These are phyloP conservation scores for Candida dajiaensis DNA, from an alignment of 805 yeast genomes.

Conservation along the genomic window DNA sequence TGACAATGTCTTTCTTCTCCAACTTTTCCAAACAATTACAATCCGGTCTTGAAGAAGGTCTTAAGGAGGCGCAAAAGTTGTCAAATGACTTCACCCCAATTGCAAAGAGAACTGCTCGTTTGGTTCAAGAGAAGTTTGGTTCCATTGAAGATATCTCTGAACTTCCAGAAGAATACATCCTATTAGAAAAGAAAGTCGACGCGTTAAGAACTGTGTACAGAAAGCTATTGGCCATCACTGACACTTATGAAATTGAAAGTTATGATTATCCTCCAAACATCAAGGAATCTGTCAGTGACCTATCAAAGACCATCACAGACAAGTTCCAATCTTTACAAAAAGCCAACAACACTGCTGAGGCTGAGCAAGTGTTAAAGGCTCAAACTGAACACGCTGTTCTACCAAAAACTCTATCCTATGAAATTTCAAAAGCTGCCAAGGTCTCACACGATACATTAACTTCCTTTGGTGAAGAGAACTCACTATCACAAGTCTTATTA, in stretches of 20 bases:
- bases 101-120: constrained; percentile 75
- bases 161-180: constrained; percentile 75
- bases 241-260: constrained; percentile 66
- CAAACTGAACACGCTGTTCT: constrained; percentile 24
- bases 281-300: constrained; percentile 57
- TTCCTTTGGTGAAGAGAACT: constrained; percentile 20
- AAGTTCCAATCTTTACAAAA: constrained; percentile 55
- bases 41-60: constrained; percentile 23
- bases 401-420: constrained; percentile 73
- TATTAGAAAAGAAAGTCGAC: constrained; percentile 66
- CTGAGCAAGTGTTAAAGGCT: constrained; percentile 46
- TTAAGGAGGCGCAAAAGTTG: constrained; percentile 39
- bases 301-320: constrained; percentile 49
- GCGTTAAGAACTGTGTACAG: constrained; percentile 54
- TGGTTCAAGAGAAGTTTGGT: constrained; percentile 76
- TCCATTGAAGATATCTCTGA: constrained; percentile 79
- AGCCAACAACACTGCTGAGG: constrained; percentile 62
- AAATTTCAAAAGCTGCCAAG: constrained; percentile 51
- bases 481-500: constrained; percentile 24
- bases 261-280: constrained; percentile 83
- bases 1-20: constrained; percentile 24
- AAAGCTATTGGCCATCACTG: constrained; percentile 42
- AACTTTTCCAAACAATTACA: constrained; percentile 26
- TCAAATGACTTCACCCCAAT: constrained; percentile 58
- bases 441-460: constrained; percentile 42